Base-by-base conservation (phyloP, 805 yeast species). In the Torulaspora maleeae region DNA sequence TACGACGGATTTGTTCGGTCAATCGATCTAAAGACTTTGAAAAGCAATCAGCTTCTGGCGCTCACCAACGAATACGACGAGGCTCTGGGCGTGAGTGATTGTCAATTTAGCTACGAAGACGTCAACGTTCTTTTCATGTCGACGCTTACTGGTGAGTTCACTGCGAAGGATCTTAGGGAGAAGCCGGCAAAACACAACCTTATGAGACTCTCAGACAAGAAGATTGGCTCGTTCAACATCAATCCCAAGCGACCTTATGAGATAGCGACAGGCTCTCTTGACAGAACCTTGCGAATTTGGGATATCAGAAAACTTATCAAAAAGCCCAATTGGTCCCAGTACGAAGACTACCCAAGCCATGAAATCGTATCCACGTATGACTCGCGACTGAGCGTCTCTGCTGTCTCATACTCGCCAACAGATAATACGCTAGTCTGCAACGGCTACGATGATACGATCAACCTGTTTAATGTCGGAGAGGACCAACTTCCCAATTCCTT, bases 391-490 rank as follows among this genome's bases (percentile, higher is more conserved):
- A 86, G 96, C 43, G 79, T 93, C 1, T 84, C 95, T 38, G 79
- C 85, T 19, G 86, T 89, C 0, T 95, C 89, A 43, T 91, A 95
- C 86, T 60, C 71, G 11, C 76, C 78, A 19, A 78, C 77, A 43
- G 78, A 77, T 44, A 71, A 75, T 35, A 76, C 79, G 32, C 70
- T 91, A 38, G 96, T 93, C 0, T 86, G 95, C 64, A 91, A 93
- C 62, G 97, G 98, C 0, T 91, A 91, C 59, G 98, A 86, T 60
- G 91, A 90, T 58, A 80, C 87, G 0, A 76, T 91, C 29, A 76
- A 83, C 51, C 65, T 91, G 3, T 88, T 90, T 63, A 79, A 80
- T 53, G 71, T 82, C 25, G 72, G 70, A 1, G 27, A 35, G 2
- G 44, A 41, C 32, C 36, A 45, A 1, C 37, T 61, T 10, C 47